phyloP scores from a whole-genome alignment of 2,329 filamentous ascomycete genomes.

The Colletotrichum endophyticum region DNA sequence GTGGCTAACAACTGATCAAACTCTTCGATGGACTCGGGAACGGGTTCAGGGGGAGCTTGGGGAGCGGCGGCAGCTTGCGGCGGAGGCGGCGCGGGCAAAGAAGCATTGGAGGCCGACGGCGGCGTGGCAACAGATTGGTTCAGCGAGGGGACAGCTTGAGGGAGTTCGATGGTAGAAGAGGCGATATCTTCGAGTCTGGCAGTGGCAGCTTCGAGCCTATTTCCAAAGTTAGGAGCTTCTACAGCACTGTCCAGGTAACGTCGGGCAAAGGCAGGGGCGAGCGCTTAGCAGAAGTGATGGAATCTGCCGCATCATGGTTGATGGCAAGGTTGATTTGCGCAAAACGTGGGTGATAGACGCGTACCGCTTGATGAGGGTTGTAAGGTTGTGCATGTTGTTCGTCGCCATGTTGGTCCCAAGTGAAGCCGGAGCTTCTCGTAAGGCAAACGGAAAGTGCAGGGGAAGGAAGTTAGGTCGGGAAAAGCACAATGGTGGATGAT shows the following conservation, averaged over 20 bases:
- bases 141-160: constrained; percentile 53
- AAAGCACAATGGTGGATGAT: not conserved
- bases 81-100: constrained; percentile 37
- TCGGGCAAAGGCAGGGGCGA: not conserved
- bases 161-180: constrained; percentile 69
- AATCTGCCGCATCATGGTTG: not conserved
- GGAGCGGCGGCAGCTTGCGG: constrained; percentile 39
- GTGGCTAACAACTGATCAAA: constrained; percentile 81
- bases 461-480: not conserved
- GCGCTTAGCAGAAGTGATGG: not conserved
- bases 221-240: constrained; percentile 49
- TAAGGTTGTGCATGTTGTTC: constrained; percentile 93
- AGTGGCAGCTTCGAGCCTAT: constrained; percentile 94
- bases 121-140: constrained; percentile 41
- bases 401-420: constrained; percentile 62
- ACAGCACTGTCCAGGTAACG: not conserved
- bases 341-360: constrained; percentile 30
- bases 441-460: not conserved
- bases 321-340: not conserved
- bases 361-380: constrained; percentile 97
- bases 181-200: constrained; percentile 97
- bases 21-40: constrained; percentile 83
- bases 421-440: not conserved
- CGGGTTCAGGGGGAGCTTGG: constrained; percentile 56
- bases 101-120: constrained; percentile 31